A percentile compares a stretch with the other conserved stretches of the same genome.
Evolutionary conservation across 129 eudicot species (phyloP).

Genomic region (Arctium lappa): DNA sequence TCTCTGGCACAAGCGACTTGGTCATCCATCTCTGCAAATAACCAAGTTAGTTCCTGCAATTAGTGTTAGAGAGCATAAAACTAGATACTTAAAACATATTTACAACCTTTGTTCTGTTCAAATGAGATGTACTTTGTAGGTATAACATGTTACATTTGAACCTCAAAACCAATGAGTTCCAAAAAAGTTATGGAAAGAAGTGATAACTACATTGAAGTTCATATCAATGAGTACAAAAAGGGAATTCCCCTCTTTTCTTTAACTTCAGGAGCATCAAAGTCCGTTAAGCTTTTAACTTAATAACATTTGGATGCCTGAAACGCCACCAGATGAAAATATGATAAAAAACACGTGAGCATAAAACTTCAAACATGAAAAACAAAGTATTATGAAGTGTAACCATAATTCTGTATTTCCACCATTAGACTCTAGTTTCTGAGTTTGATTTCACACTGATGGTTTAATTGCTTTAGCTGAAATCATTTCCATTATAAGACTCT

Average conservation of each 20-base stretch:
- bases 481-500: background rate
- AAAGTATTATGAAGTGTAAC: background rate
- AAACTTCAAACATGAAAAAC: background rate
- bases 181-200: background rate
- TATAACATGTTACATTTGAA: background rate
- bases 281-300: background rate
- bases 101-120: background rate
- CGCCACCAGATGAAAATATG: background rate
- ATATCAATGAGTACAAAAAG: background rate
- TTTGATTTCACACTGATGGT: background rate
- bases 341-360: background rate
- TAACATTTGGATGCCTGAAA: background rate
- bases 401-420: too few relatives aligned
- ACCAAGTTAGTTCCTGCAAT: background rate
- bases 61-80: background rate
- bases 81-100: too few relatives aligned
- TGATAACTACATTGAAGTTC: background rate
- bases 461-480: background rate
- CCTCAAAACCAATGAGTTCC: background rate
- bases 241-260: background rate
- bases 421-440: too few relatives aligned
- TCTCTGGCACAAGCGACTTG: background rate
- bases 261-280: background rate
- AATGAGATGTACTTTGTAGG: background rate
- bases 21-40: background rate